phyloP scores from a whole-genome alignment of 2,329 filamentous ascomycete species.

The Rutstroemia sp. region DNA sequence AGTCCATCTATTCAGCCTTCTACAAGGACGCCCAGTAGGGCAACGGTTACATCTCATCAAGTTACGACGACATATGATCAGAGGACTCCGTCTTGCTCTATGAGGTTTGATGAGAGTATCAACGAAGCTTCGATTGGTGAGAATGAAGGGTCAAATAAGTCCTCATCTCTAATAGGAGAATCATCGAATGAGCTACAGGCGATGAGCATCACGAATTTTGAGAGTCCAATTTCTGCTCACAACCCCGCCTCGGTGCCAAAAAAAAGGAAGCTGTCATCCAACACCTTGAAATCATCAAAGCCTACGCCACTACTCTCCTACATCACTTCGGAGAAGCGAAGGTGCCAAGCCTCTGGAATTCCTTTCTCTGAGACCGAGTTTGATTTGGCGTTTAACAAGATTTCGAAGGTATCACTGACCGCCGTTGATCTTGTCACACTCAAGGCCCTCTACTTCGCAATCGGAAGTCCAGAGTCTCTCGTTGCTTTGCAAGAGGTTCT shows the following conservation, averaged over 20 bases:
- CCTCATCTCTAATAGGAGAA: background rate
- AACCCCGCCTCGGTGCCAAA: background rate
- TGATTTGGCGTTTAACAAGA: background rate
- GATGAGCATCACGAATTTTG: background rate
- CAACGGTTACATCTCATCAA: too few relatives aligned
- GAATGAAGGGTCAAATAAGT: background rate
- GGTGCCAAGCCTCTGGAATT: background rate
- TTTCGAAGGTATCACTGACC: background rate
- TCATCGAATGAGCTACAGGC: background rate
- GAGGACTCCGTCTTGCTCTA: background rate
- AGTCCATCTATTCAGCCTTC: background rate
- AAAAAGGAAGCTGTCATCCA: background rate
- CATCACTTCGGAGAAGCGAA: background rate
- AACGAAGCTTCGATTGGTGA: background rate
- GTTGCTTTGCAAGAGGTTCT: background rate
- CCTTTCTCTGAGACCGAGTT: background rate
- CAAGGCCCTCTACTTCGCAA: conserved; percentile 7
- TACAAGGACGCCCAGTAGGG: too few relatives aligned
- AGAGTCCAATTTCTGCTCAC: background rate
- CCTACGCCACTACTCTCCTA: background rate
- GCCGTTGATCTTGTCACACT: background rate
- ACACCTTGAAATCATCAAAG: background rate
- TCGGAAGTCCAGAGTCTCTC: conserved; percentile 8
- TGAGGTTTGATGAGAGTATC: background rate
- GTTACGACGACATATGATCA: background rate